These are phyloP conservation scores for Cicer pinnatifidum DNA, from an alignment of 306 rosid genomes.

Conservation along the genomic window DNA sequence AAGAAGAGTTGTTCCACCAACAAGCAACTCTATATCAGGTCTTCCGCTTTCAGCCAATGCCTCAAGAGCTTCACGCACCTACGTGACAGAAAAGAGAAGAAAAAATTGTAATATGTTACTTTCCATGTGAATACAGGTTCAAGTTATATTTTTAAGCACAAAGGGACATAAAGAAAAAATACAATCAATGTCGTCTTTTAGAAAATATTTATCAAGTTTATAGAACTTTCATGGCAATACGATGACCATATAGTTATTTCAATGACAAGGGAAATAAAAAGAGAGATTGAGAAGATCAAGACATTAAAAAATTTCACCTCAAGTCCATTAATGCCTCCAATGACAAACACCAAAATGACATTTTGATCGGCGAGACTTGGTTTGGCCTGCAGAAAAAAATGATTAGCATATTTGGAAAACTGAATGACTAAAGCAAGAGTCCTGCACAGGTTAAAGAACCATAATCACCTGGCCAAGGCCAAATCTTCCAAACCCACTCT, in stretches of 20 bases:
- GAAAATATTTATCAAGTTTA: slow-evolving; percentile 3
- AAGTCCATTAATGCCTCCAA: slow-evolving; percentile 86
- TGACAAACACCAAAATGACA: slow-evolving; percentile 80
- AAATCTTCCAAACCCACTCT: slow-evolving; percentile 92
- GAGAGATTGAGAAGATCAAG: neutral
- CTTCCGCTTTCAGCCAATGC: slow-evolving; percentile 85
- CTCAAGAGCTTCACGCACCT: slow-evolving; percentile 89
- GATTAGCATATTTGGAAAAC: slow-evolving; percentile 43
- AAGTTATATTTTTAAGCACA: slow-evolving; percentile 5
- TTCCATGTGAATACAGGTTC: slow-evolving; percentile 19
- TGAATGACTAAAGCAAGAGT: slow-evolving; percentile 38
- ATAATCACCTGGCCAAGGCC: slow-evolving; percentile 92
- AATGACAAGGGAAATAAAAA: slow-evolving; percentile 3
- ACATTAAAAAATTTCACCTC: slow-evolving; percentile 64
- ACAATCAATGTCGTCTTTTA: slow-evolving; percentile 2
- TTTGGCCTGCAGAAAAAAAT: slow-evolving; percentile 71
- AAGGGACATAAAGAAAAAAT: neutral
- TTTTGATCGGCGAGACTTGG: slow-evolving; percentile 91
- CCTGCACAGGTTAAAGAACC: slow-evolving; percentile 28
- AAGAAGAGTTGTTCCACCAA: slow-evolving; percentile 88
- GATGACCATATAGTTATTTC: neutral
- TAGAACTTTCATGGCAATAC: slow-evolving; percentile 7
- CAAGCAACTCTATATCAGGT: slow-evolving; percentile 81
- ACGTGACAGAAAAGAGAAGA: slow-evolving; percentile 24
- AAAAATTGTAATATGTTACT: slow-evolving; percentile 32